Base-by-base conservation (phyloP, 257 asterid genomes). In the Jacaranda mimosifolia region DNA sequence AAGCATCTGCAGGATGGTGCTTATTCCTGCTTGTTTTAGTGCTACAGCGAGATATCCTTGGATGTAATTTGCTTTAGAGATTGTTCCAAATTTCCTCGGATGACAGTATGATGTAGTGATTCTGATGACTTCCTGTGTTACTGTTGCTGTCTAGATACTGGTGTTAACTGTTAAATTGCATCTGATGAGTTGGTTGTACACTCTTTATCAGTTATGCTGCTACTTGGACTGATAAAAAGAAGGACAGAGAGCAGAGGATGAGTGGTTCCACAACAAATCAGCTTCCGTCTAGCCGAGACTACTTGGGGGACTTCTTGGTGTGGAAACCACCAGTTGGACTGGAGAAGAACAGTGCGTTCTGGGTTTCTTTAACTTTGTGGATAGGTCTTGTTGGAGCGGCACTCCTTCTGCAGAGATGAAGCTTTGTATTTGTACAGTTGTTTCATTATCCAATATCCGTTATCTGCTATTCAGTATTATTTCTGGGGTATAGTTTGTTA, bases 361-460 rank as follows among this genome's bases (percentile, higher is more conserved):
- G 98, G 99, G 85, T 91, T 66, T 81, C 93, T 13, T 85, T 95
- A 63, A 83, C 96, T 70, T 32, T 96, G 71, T 91, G 99, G 99
- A 72, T 87, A 12, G 94, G 92, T 46, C 88, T 96, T 66, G 99
- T 96, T 81, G 98, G 97, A 63, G 91, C 97, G 36, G 96, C 90
- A 0, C 85, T 96, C 68, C 85, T 90, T 65, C 80, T 96, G 51
- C 97, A 88, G 73, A 85, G 87, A 67, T 93, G 86, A 87, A 82
- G 73, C 75, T 43, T 26, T 57, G 49, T 38, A 74, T 43, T 42
- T 81, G 85, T 83, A 78, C 74, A 81, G 85, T 36, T 65, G 49
- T 66, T 13, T 32, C 56, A 57, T 57, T 53, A 65, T 57, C 70
- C 36, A 72, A 73, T 68, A 67, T 68, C 32, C 32, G 2, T 26